These are phyloP conservation scores for Telopea speciosissima DNA, from an alignment of 177 flowering plant species.

Conservation along the genomic window DNA sequence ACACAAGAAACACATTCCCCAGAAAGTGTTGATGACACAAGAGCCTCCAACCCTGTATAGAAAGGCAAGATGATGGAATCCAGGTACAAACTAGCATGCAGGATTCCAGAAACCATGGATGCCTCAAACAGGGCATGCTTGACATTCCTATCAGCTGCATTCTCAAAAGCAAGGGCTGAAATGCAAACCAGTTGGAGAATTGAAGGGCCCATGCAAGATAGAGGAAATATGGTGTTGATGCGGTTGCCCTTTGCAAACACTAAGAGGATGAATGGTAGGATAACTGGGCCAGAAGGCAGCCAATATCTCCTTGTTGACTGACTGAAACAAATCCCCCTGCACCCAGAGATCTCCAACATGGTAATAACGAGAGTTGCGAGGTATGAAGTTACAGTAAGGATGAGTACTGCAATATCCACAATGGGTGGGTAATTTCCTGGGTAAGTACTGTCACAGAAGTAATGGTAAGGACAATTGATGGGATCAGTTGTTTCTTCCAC, in stretches of 20 bases:
- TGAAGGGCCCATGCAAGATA: constrained; percentile 36
- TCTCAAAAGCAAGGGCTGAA: constrained; percentile 42
- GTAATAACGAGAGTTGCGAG: constrained; percentile 24
- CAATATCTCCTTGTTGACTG: constrained; percentile 20
- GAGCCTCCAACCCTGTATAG: constrained; percentile 50
- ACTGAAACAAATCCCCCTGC: constrained; percentile 2
- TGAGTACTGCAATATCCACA: constrained; percentile 27
- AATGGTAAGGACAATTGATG: constrained; percentile 45
- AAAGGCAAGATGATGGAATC: constrained; percentile 46
- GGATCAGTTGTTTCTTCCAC: constrained; percentile 50
- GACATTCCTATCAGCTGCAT: constrained; percentile 15
- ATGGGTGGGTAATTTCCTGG: constrained; percentile 33
- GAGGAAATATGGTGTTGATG: constrained; percentile 39
- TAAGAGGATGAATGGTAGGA: constrained; percentile 37
- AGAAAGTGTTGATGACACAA: constrained; percentile 35
- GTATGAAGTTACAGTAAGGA: constrained; percentile 28
- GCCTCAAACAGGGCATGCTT: constrained; percentile 32
- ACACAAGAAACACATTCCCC: constrained; percentile 49
- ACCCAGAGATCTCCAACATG: constrained; percentile 15
- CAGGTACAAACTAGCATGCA: constrained; percentile 45
- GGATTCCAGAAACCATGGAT: constrained; percentile 44
- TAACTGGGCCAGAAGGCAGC: constrained; percentile 49
- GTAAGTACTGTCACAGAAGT: constrained; percentile 46
- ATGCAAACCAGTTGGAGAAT: constrained; percentile 37
- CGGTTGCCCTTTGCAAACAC: constrained; percentile 43